Evolutionary conservation across 2,329 filamentous ascomycete species (phyloP).

Genomic region (Pseudogymnoascus verrucosus): DNA sequence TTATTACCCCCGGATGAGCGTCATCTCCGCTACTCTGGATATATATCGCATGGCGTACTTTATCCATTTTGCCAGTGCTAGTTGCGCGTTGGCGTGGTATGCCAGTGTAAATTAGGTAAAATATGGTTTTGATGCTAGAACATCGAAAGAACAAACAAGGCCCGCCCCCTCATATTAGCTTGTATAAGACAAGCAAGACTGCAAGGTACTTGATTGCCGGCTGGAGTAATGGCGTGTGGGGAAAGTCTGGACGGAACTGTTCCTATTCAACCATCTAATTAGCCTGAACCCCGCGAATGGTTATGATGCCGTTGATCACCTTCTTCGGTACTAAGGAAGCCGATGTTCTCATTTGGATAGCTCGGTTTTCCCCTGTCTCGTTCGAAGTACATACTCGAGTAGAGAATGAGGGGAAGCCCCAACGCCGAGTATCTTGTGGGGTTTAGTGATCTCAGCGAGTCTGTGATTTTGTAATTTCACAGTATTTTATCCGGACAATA

Average conservation of each 20-base stretch:
- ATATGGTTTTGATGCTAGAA: conserved; percentile 4
- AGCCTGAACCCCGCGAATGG: background rate
- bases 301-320: background rate
- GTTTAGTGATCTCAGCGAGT: background rate
- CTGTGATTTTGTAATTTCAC: background rate
- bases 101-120: background rate
- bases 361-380: background rate
- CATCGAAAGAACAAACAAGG: background rate
- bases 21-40: conserved; percentile 5
- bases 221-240: background rate
- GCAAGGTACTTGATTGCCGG: background rate
- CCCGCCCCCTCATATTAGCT: background rate
- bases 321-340: background rate
- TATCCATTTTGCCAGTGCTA: conserved; percentile 4
- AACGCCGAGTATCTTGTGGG: background rate
- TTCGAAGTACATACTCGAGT: background rate
- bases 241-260: background rate
- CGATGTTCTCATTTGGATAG: background rate
- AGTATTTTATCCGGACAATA: background rate
- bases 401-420: background rate
- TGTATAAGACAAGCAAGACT: background rate
- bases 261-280: conserved; percentile 5
- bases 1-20: background rate
- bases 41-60: background rate
- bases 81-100: conserved; percentile 1